phyloP scores from a whole-genome alignment of 306 rosid genomes.

The Lotus japonicus region DNA sequence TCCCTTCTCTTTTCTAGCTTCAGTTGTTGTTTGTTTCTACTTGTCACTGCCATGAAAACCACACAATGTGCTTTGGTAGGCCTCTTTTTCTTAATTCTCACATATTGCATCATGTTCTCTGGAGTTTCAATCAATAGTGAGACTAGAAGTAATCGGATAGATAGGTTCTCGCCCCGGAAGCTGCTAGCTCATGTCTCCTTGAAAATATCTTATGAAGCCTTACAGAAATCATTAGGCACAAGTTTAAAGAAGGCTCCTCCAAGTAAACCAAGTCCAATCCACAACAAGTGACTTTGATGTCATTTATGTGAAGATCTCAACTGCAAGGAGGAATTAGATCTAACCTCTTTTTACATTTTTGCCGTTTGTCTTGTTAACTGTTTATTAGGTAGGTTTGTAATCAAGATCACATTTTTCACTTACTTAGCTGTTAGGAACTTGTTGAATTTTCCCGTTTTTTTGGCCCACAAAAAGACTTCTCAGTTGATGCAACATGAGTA shows the following conservation, averaged over 20 bases:
- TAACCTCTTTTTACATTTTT: slow-evolving; percentile 28
- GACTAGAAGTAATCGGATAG: slow-evolving; percentile 18
- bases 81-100: slow-evolving; percentile 39
- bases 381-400: slow-evolving; percentile 35
- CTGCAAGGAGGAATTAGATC: slow-evolving; percentile 22
- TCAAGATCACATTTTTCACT: neutral
- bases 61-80: slow-evolving; percentile 29
- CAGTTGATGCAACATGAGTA: slow-evolving; percentile 19
- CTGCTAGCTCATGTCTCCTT: slow-evolving; percentile 33
- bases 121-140: slow-evolving; percentile 26
- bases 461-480: neutral
- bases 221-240: slow-evolving; percentile 37
- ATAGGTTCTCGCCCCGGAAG: slow-evolving; percentile 35
- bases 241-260: slow-evolving; percentile 54
- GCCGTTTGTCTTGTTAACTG: slow-evolving; percentile 21
- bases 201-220: slow-evolving; percentile 25
- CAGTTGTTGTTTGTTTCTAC: slow-evolving; percentile 9
- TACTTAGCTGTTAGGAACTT: neutral
- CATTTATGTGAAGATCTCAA: slow-evolving; percentile 24
- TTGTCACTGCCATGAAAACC: slow-evolving; percentile 45
- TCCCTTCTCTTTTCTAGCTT: neutral
- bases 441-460: neutral
- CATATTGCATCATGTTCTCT: slow-evolving; percentile 26
- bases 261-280: slow-evolving; percentile 69
- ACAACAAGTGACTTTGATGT: slow-evolving; percentile 41